Evolutionary conservation across 306 rosid species (phyloP).

Genomic region (Prunus kanzakura): DNA sequence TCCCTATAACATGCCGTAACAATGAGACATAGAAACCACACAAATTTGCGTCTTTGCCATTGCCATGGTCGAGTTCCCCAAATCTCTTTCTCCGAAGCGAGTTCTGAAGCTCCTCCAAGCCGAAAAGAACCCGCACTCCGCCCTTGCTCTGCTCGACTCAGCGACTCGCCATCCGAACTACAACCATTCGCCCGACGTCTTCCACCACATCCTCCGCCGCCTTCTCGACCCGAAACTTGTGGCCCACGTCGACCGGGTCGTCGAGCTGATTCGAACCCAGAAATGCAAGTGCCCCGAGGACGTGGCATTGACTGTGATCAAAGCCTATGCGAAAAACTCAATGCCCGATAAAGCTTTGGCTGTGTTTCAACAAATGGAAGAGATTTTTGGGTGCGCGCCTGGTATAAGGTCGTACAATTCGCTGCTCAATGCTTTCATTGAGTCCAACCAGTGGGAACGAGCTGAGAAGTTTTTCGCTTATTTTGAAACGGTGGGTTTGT

Average conservation of each 20-base stretch:
- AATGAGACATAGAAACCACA: conserved; percentile 1
- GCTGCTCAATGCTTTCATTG: conserved; percentile 66
- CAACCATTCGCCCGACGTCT: conserved; percentile 46
- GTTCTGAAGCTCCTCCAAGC: conserved; percentile 69
- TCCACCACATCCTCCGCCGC: conserved; percentile 73
- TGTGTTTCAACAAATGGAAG: conserved; percentile 60
- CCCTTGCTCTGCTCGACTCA: conserved; percentile 64
- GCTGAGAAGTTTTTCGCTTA: conserved; percentile 58
- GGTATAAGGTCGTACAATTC: conserved; percentile 64
- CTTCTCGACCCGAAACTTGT: conserved; percentile 47
- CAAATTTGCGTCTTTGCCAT: conserved; percentile 25
- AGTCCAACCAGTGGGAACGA: conserved; percentile 66
- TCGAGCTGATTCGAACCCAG: conserved; percentile 47
- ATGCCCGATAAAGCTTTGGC: conserved; percentile 71
- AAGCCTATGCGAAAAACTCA: conserved; percentile 68
- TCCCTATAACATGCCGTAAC: neutral
- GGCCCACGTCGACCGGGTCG: conserved; percentile 37
- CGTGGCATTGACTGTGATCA: conserved; percentile 59
- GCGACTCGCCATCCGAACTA: conserved; percentile 51
- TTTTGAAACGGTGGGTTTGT: conserved; percentile 47
- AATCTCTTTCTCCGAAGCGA: conserved; percentile 48
- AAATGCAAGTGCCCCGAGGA: conserved; percentile 68
- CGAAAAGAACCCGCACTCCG: conserved; percentile 51
- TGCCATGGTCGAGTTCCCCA: conserved; percentile 68
- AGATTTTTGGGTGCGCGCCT: conserved; percentile 69